Conservation (phyloP, 2,329 filamentous ascomycete species). For the Didymella sp. region DNA sequence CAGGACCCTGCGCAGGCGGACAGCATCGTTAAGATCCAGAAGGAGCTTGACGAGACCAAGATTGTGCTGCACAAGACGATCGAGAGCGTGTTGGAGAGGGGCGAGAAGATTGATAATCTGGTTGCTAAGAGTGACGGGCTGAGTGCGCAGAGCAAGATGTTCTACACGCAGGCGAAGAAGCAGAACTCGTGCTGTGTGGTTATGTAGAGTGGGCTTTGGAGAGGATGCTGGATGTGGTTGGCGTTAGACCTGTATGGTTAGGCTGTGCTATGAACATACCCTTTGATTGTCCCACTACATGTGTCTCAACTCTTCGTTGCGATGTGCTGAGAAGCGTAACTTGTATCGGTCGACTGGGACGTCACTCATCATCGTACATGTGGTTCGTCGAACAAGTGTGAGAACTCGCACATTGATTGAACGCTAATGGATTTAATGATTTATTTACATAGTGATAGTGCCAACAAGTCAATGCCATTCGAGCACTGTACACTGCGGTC, state of each 20-base stretch:
- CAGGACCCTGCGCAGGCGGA: constrained; percentile 89
- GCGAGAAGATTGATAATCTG: constrained; percentile 94
- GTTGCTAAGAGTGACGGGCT: constrained; percentile 92
- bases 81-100: constrained; percentile 83
- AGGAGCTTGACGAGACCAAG: constrained; percentile 97
- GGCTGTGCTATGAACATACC: constrained; percentile 19
- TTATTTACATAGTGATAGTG: not conserved
- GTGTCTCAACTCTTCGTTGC: not conserved
- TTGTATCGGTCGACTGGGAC: no score
- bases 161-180: constrained; percentile 77
- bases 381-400: not conserved
- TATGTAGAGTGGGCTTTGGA: no score
- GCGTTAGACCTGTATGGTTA: constrained; percentile 9
- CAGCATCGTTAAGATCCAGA: constrained; percentile 94
- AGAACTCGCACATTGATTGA: not conserved
- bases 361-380: not conserved
- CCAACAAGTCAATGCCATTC: not conserved
- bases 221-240: not conserved
- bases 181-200: constrained; percentile 67
- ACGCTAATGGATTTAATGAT: not conserved
- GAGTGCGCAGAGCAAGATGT: constrained; percentile 95
- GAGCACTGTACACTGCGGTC: not conserved
- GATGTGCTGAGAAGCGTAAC: not conserved
- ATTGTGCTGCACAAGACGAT: constrained; percentile 97
- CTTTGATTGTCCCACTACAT: constrained; percentile 1